Evolutionary conservation across 805 yeast species (phyloP).

Genomic region (Starmerella sp.): DNA sequence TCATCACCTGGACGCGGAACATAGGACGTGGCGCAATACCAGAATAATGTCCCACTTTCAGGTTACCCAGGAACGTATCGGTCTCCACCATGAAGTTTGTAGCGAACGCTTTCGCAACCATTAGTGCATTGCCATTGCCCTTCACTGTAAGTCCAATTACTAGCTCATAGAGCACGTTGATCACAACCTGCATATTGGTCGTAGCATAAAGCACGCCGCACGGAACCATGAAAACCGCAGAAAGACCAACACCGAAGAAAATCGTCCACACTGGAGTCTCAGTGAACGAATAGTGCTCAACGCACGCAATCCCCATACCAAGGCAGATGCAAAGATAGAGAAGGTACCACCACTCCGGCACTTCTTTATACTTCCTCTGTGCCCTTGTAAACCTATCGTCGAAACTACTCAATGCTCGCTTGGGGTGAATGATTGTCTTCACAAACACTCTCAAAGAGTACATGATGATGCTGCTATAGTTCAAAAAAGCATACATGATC

Average conservation of each 20-base stretch:
- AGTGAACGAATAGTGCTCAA: slow-evolving; percentile 28
- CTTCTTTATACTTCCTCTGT: slow-evolving; percentile 49
- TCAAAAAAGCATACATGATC: slow-evolving; percentile 37
- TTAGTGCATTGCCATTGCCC: slow-evolving; percentile 45
- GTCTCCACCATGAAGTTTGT: slow-evolving; percentile 56
- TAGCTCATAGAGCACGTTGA: slow-evolving; percentile 41
- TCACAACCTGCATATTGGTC: slow-evolving; percentile 40
- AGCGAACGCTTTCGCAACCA: slow-evolving; percentile 43
- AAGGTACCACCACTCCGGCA: slow-evolving; percentile 57
- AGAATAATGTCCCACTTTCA: slow-evolving; percentile 45
- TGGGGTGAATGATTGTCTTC: slow-evolving; percentile 12
- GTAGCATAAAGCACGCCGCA: slow-evolving; percentile 38
- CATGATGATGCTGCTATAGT: slow-evolving; percentile 26
- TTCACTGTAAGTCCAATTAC: slow-evolving; percentile 48
- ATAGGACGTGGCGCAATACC: slow-evolving; percentile 50
- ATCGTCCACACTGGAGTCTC: slow-evolving; percentile 39
- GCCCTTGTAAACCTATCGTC: slow-evolving; percentile 49
- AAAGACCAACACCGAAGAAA: slow-evolving; percentile 43
- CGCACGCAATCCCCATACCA: slow-evolving; percentile 37
- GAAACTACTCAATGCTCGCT: slow-evolving; percentile 27
- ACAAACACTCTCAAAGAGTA: slow-evolving; percentile 10
- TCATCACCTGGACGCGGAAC: slow-evolving; percentile 38
- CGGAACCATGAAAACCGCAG: slow-evolving; percentile 43
- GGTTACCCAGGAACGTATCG: slow-evolving; percentile 44
- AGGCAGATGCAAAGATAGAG: slow-evolving; percentile 34